Base-by-base conservation (phyloP, 2,329 filamentous ascomycete species). In the Rhytidhysteron rufulum region DNA sequence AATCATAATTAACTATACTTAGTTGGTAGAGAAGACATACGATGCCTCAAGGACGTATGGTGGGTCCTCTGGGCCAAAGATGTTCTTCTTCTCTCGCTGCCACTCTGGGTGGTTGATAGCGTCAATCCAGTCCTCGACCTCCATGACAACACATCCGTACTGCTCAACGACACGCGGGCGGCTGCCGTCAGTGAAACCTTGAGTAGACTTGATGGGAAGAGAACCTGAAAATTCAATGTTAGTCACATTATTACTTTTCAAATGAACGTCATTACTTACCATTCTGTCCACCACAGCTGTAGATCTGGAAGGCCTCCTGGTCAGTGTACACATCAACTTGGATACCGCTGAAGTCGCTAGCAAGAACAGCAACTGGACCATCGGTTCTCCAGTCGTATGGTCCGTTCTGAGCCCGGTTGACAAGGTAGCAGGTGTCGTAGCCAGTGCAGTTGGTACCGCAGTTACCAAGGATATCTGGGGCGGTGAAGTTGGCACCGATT, bases 71-170 rank as follows among this genome's bases (percentile, higher is more conserved):
- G 71, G 70, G 2, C 70, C 67, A 44, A 69, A 76, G 44, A 76
- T 71, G 45, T 76, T 65, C 57, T 63, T 70, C 50, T 71, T 67
- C 34, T 73, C 67, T 40, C 90, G 79, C 43, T 81, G 81, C 91
- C 91, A 96, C 65, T 88, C 79, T 0, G 90, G 90, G 54, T 94
- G 79, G 69, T 95, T 96, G 69, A 97, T 93, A 19, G 77, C 89
- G 61, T 95, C 90, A 58, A 96, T 95, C 79, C 82, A 96, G 63
- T 93, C 89, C 73, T 96, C 80, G 10, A 93, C 87, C 70, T 96
- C 91, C 65, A 96, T 78, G 35, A 95, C 91, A 19, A 95, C 59
- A 65, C 91, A 96, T 22, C 88, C 89, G 58, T 89, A 88, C 71
- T 90, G 63, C 41, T 79, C 75, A 19, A 88, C 83, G 6, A 77